Evolutionary conservation across 345 rosid species (phyloP).

Genomic region (Rhizophora mangle): DNA sequence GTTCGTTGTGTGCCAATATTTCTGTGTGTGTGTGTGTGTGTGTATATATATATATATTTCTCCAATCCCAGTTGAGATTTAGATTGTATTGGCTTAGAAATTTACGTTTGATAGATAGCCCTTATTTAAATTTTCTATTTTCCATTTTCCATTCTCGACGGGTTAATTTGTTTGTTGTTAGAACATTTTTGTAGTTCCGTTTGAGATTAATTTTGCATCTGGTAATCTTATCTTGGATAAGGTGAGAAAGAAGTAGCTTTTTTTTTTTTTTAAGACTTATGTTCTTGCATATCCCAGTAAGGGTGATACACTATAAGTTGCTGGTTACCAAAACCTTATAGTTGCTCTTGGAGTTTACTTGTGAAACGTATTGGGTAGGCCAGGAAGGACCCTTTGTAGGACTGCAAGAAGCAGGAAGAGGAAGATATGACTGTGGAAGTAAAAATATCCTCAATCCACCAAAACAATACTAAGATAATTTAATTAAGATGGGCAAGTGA

Average conservation of each 20-base stretch:
- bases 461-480: too few species aligned
- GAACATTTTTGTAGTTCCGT: neutral
- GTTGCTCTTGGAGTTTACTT: neutral
- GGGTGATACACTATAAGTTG: neutral
- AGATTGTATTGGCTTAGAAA: neutral
- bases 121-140: neutral
- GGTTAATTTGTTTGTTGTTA: neutral
- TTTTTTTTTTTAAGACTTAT: too few species aligned
- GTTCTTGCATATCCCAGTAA: too few species aligned
- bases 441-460: too few species aligned
- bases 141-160: neutral
- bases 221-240: too few species aligned
- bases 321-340: neutral
- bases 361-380: neutral
- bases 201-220: too few species aligned
- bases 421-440: neutral
- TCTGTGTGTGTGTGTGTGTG: neutral
- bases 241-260: too few species aligned
- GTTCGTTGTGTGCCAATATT: neutral
- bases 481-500: too few species aligned
- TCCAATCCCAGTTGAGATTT: neutral
- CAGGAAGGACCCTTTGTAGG: neutral
- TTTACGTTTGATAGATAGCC: neutral
- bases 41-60: neutral
- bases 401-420: neutral